Conservation (phyloP, 441 rosid species). For the Jatropha podagrica region DNA sequence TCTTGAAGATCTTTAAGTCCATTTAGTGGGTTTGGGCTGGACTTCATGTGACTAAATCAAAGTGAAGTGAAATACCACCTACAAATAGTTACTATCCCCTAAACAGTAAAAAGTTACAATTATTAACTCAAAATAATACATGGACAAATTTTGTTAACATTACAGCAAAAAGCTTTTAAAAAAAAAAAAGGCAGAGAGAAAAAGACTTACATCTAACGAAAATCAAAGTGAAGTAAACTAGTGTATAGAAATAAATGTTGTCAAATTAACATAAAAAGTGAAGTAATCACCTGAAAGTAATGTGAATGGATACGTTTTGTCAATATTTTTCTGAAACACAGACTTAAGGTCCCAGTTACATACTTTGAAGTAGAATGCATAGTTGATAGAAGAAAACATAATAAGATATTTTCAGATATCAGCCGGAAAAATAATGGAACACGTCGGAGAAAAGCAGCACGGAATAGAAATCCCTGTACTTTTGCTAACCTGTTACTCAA, state of each 20-base stretch:
- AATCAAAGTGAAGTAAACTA: background rate
- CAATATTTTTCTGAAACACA: constrained; percentile 89
- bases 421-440: constrained; percentile 81
- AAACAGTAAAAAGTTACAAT: constrained; percentile 6
- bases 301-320: constrained; percentile 84
- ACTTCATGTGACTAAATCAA: background rate
- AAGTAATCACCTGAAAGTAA: constrained; percentile 79
- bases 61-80: background rate
- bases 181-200: background rate
- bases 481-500: constrained; percentile 96
- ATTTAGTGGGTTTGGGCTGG: background rate
- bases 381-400: constrained; percentile 88
- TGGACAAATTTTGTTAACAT: constrained; percentile 88
- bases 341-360: constrained; percentile 85
- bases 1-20: background rate
- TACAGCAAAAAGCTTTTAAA: background rate
- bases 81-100: background rate
- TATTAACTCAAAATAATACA: constrained; percentile 79
- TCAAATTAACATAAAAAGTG: constrained; percentile 5
- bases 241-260: background rate
- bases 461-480: constrained; percentile 98
- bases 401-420: constrained; percentile 86
- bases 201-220: background rate
- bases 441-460: constrained; percentile 95
- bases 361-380: constrained; percentile 87